These are phyloP conservation scores for Ogataea salicorniae DNA, from an alignment of 805 yeast genomes.

Conservation along the genomic window DNA sequence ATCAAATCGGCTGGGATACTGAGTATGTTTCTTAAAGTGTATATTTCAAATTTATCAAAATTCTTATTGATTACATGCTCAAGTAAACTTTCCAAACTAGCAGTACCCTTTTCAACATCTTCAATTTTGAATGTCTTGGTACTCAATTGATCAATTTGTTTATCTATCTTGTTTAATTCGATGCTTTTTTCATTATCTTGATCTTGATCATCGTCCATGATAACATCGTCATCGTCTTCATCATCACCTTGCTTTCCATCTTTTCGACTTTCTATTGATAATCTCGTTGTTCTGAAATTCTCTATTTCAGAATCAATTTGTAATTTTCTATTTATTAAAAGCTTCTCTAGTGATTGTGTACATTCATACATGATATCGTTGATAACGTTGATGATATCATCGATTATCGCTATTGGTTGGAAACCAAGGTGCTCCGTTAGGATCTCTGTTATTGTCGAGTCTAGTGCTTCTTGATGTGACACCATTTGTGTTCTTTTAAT, in stretches of 20 bases:
- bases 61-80: constrained; percentile 74
- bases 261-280: constrained; percentile 4
- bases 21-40: constrained; percentile 71
- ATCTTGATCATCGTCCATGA: constrained; percentile 17
- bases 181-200: neutral
- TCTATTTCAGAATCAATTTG: constrained; percentile 18
- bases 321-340: constrained; percentile 38
- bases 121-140: constrained; percentile 15
- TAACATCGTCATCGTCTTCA: constrained; percentile 24
- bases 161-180: neutral
- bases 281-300: too few relatives aligned
- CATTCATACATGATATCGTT: constrained; percentile 81
- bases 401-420: constrained; percentile 77
- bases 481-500: too few relatives aligned
- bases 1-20: constrained; percentile 62
- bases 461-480: constrained; percentile 5
- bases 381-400: constrained; percentile 83
- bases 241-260: constrained; percentile 6
- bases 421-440: constrained; percentile 84
- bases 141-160: neutral
- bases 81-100: constrained; percentile 68
- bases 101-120: constrained; percentile 75
- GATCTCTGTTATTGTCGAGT: constrained; percentile 35
- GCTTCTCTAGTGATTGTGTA: constrained; percentile 70
- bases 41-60: constrained; percentile 82